Base-by-base conservation (phyloP, 306 rosid species). In the Dicorynia guianensis region DNA sequence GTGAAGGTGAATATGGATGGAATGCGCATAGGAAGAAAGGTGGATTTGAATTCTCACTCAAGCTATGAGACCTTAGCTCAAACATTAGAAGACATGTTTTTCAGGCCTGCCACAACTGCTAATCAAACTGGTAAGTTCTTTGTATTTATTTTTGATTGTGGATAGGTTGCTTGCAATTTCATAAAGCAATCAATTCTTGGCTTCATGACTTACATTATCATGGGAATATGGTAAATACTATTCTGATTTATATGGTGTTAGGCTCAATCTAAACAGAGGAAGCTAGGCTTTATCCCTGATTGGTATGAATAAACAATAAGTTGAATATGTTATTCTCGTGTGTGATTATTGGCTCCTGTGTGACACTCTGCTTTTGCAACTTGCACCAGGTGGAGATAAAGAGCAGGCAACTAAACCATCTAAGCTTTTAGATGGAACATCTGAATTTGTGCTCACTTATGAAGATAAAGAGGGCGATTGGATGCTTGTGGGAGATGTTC, bases 401-500 rank as follows among this genome's bases (percentile, higher is more conserved):
- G 86, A 85, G 8, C 78, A 75, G 60, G 69, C 65, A 70, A 49
- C 71, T 58, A 83, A 83, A 55, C 62, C 79, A 63, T 83, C 85
- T 14, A 89, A 84, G 83, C 91, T 89, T 74, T 78, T 89, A 73
- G 91, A 85, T 76, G 90, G 89, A 60, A 76, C 85, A 14, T 89
- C 95, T 7, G 91, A 89, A 56, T 89, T 89, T 83, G 95, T 85
- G 77, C 88, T 89, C 55, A 89, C 95, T 46, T 87, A 89, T 72
- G 91, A 87, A 83, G 95, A 89, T 74, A 89, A 76, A 78, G 95
- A 89, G 10, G 87, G 90, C 8, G 95, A 89, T 43, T 89, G 95
- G 92, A 81, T 89, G 92, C 88, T 89, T 57, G 95, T 89, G 5
- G 95, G 95, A 72, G 95, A 89, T 85, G 92, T 89, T 52, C 95